Percentiles rank a stretch among this genome's conserved stretches.
Evolutionary conservation across 768 basidiomycete genomes (phyloP).

Genomic region (Gymnopilus junonius): DNA sequence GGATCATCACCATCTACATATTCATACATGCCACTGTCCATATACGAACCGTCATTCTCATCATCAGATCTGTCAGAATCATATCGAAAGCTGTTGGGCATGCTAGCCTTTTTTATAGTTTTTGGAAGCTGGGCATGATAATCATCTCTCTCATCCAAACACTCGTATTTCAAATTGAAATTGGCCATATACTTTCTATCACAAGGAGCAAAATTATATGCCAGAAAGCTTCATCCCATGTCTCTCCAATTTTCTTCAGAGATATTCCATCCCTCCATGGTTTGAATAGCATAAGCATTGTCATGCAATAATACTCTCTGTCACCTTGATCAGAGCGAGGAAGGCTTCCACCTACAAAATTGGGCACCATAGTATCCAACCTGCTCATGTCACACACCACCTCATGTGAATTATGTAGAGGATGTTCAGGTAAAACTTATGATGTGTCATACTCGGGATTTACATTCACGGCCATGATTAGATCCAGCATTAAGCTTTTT

Average conservation of each 20-base stretch:
- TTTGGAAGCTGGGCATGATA: constrained; percentile 16
- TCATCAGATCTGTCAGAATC: background rate
- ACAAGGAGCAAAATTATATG: constrained; percentile 14
- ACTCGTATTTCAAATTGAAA: constrained; percentile 38
- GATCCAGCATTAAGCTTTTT: background rate
- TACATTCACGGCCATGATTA: background rate
- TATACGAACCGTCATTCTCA: background rate
- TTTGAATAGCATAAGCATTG: constrained; percentile 34
- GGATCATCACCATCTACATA: background rate
- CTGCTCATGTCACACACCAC: constrained; percentile 1
- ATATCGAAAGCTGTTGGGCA: background rate
- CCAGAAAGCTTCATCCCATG: constrained; percentile 30
- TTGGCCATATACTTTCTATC: constrained; percentile 27
- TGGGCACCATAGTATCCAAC: constrained; percentile 19
- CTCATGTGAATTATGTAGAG: constrained; percentile 22
- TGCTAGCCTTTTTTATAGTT: background rate
- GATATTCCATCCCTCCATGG: constrained; percentile 32
- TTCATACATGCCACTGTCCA: background rate
- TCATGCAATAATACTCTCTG: constrained; percentile 32
- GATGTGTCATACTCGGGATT: background rate
- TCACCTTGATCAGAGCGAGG: constrained; percentile 36
- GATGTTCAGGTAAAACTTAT: constrained; percentile 16
- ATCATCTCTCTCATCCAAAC: constrained; percentile 37
- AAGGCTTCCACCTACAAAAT: constrained; percentile 33
- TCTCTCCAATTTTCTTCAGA: constrained; percentile 21